Evolutionary conservation across 2,329 filamentous ascomycete genomes (phyloP), one percentile per base, ranked within the genome.

Genomic region (Hypoxylon sp.): DNA sequence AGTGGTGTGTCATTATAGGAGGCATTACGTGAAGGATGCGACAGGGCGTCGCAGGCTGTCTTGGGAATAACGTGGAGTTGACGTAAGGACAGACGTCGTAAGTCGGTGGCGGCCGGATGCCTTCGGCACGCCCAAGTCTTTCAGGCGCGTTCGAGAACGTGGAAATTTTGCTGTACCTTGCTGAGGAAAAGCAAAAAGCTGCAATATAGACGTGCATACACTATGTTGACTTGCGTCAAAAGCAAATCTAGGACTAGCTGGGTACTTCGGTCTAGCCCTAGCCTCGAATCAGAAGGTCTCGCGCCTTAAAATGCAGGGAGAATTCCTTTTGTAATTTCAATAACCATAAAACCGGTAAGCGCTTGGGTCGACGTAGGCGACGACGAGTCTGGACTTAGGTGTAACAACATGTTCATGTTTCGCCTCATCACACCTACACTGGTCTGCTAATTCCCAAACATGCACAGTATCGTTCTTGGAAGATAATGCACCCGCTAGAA

Each of bases 11-110:
- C 48, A 32, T 53, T 65, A 52, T 28, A 37, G 50, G 41, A 53
- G 51, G 60, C 39, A 34, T 55, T 54, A 56, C 49, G 46, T 58
- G 47, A 43, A 43, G 30, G 32, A 55, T 59, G 54, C 50, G 43
- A 57, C 51, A 61, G 24, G 55, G 56, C 48, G 56, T 65, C 50
- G 63, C 56, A 61, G 59, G 4, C 54, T 47, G 61, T 30, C 30
- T 47, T 64, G 57, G 57, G 47, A 62, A 68, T 64, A 68, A 64
- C 65, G 59, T 61, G 56, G 44, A 52, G n/a, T 64, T 68, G 59
- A 62, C 62, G 63, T 66, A 55, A 56, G 59, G 19, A 60, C 58
- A 37, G 20, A 22, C 39, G 50, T 52, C 32, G 50, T 53, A 32
- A 37, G 53, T 54, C 34, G 57, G 60, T 59, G 64, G 60, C 56